Evolutionary conservation across 208 protist species (phyloP), one percentile per base, ranked within the genome.

Genomic region (Blastocrithidia nonstop): DNA sequence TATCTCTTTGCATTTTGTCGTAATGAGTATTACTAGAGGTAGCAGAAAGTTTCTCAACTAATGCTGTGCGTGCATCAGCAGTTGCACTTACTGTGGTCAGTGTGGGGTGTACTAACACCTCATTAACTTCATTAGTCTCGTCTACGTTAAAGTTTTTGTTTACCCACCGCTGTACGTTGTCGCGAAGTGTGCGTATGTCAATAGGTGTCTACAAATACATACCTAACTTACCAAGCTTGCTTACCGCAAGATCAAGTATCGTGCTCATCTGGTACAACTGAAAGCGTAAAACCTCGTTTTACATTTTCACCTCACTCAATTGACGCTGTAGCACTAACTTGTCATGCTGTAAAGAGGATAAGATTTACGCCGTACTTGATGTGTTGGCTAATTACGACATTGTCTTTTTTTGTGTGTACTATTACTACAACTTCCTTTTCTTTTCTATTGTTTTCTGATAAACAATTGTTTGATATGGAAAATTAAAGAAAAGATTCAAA

Each of bases 241-340:
- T 83, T n/a, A 92, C 72, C 13, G 82, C 77, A 20, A 86, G 74
- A 45, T 92, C 82, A 19, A 92, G 71, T 17, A 92, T 43, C 5
- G 75, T 55, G 46, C 71, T 82, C 17, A 87, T 48, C 16, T 81
- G 66, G 58, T 82, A 87, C 8, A 92, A 62, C 33, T 92, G 82
- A 32, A 68, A 66, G 5, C 74, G 73, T n/a, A 92, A 52, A 15
- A 81, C 58, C 0, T 61, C 64, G 42, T 92, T 92, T 47, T 92
- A 74, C 33, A 80, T 62, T 33, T 79, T 68, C 3, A 69, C 55
- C 41, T 88, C 75, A 1, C 72, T 55, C 19, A 92, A 48, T 17
- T 62, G 67, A 51, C 72, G 76, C 41, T 87, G 67, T 21, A 92
- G 51, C 6, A 58, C 45, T 6, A 85, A 67, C 51, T 68, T 73